Conservation (phyloP, 345 rosid genomes). For the Citrus unshiu region DNA sequence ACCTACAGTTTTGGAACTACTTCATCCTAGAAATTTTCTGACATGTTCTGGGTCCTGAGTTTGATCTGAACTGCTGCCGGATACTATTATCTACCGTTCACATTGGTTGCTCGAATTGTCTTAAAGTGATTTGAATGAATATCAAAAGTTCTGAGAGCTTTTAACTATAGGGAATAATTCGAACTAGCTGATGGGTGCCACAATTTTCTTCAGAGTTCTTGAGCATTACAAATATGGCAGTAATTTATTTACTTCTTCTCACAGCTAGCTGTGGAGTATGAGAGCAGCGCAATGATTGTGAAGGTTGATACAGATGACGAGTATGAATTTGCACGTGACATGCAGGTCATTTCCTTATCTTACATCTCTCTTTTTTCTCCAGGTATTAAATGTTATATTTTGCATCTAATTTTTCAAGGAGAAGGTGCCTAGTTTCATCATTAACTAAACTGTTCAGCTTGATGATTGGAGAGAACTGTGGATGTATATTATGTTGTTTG, state of each 20-base stretch:
- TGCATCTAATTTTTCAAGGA: not conserved
- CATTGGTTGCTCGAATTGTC: not conserved
- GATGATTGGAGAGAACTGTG: not conserved
- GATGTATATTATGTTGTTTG: not conserved
- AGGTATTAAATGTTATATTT: not conserved
- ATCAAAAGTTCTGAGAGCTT: not conserved
- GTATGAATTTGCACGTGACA: slow-evolving; percentile 82
- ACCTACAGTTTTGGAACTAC: not conserved
- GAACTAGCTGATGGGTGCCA: not conserved
- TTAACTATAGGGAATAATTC: not conserved
- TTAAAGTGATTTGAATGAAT: not conserved
- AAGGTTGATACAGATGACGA: slow-evolving; percentile 93
- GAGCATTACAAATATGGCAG: not conserved
- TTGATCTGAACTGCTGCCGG: not conserved
- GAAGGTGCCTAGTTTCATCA: not conserved
- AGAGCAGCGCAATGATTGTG: slow-evolving; percentile 70
- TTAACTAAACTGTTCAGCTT: not conserved
- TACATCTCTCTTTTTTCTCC: not conserved
- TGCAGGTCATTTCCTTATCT: slow-evolving; percentile 57
- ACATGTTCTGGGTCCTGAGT: not conserved
- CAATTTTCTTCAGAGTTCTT: not conserved
- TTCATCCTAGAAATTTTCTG: not conserved
- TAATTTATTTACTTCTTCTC: not conserved
- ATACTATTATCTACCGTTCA: not conserved
- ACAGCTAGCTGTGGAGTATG: slow-evolving; percentile 92